These are phyloP conservation scores for Viola pubescens DNA, from an alignment of 441 rosid genomes.

Conservation along the genomic window DNA sequence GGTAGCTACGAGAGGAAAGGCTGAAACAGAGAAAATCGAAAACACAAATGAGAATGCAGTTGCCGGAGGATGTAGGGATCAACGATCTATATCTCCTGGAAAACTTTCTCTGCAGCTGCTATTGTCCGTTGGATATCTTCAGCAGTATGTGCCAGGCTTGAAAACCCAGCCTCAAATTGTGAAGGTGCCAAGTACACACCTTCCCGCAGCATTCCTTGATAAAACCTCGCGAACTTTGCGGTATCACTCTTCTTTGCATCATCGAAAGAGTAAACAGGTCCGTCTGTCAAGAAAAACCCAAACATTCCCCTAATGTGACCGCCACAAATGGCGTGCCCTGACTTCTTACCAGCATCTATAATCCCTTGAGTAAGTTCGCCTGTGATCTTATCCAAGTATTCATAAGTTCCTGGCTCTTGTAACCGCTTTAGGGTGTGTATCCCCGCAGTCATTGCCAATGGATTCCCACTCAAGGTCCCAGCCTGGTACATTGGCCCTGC, in stretches of 20 bases:
- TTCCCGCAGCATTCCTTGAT: slow-evolving; percentile 75
- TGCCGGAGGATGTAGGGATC: not conserved
- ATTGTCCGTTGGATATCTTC: slow-evolving; percentile 67
- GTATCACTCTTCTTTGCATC: slow-evolving; percentile 81
- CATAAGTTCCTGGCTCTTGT: slow-evolving; percentile 66
- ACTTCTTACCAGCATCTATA: slow-evolving; percentile 69
- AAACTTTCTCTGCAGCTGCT: slow-evolving; percentile 71
- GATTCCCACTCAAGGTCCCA: slow-evolving; percentile 91
- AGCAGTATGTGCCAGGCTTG: slow-evolving; percentile 72
- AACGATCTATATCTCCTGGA: slow-evolving; percentile 40
- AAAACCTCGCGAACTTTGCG: slow-evolving; percentile 63
- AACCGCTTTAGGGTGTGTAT: slow-evolving; percentile 71
- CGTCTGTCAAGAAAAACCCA: slow-evolving; percentile 88
- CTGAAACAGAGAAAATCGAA: not conserved
- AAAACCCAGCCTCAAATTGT: slow-evolving; percentile 87
- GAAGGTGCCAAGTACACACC: slow-evolving; percentile 92
- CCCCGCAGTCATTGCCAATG: slow-evolving; percentile 90
- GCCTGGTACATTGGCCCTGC: slow-evolving; percentile 99
- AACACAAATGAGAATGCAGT: not conserved
- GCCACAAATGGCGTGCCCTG: slow-evolving; percentile 80
- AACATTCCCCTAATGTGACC: slow-evolving; percentile 81
- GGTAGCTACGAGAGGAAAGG: not conserved
- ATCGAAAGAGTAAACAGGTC: slow-evolving; percentile 63
- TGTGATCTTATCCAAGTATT: slow-evolving; percentile 65
- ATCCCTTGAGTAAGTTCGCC: slow-evolving; percentile 59